These are phyloP conservation scores for Nematodospora anomalae DNA, from an alignment of 1,139 yeast species.

Conservation along the genomic window DNA sequence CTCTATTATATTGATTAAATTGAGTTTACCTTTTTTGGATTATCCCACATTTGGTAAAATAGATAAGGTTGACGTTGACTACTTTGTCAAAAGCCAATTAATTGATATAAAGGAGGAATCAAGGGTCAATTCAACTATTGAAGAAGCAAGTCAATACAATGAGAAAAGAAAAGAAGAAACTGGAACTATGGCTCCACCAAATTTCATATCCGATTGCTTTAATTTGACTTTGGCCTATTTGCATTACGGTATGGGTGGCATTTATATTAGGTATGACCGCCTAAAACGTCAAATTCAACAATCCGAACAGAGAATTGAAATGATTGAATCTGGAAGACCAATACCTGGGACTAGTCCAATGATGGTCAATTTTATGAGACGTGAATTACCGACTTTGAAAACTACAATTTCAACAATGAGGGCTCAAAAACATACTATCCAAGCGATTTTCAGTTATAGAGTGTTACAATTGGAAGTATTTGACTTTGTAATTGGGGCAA, in stretches of 20 bases:
- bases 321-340: constrained; percentile 35
- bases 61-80: constrained; percentile 70
- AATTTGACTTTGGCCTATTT: constrained; percentile 74
- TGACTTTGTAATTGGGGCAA: constrained; percentile 75
- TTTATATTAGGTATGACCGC: constrained; percentile 57
- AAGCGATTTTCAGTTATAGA: constrained; percentile 58
- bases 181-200: constrained; percentile 36
- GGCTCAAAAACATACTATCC: constrained; percentile 53
- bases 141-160: constrained; percentile 64
- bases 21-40: constrained; percentile 84
- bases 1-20: constrained; percentile 60
- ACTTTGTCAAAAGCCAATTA: constrained; percentile 53
- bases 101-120: constrained; percentile 79
- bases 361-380: constrained; percentile 31
- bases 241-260: constrained; percentile 89
- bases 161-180: constrained; percentile 21
- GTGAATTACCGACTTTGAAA: constrained; percentile 48
- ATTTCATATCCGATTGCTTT: constrained; percentile 88
- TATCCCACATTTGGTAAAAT: constrained; percentile 59
- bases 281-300: constrained; percentile 54
- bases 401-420: constrained; percentile 38
- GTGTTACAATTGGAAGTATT: constrained; percentile 63
- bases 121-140: constrained; percentile 71
- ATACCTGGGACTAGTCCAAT: constrained; percentile 31
- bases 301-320: constrained; percentile 50